Conservation (phyloP, 345 rosid genomes). For the Hibiscus tridactylites region DNA sequence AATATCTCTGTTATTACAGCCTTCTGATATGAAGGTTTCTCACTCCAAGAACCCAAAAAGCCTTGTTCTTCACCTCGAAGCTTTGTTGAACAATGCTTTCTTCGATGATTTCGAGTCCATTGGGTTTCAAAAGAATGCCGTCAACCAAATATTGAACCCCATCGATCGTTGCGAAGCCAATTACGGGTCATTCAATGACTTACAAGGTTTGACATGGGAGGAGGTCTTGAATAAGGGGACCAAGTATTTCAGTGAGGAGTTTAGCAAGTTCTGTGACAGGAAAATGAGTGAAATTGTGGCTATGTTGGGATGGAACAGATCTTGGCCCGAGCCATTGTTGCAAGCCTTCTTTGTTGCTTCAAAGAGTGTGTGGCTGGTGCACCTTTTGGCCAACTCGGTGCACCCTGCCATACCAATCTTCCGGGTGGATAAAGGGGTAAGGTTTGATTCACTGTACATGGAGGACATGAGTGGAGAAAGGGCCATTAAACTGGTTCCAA, state of each 20-base stretch:
- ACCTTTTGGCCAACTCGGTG: slow-evolving; percentile 82
- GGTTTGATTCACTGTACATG: slow-evolving; percentile 74
- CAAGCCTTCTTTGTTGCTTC: slow-evolving; percentile 86
- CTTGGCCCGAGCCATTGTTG: slow-evolving; percentile 81
- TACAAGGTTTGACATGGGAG: slow-evolving; percentile 71
- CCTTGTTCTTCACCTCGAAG: slow-evolving; percentile 54
- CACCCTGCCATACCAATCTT: slow-evolving; percentile 73
- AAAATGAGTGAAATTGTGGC: slow-evolving; percentile 86
- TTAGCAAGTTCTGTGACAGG: slow-evolving; percentile 78
- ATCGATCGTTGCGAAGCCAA: slow-evolving; percentile 62
- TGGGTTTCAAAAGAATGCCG: slow-evolving; percentile 56
- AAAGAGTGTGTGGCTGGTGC: slow-evolving; percentile 78
- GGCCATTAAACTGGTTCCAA: slow-evolving; percentile 43
- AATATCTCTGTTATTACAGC: slow-evolving; percentile 54
- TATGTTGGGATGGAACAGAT: slow-evolving; percentile 70
- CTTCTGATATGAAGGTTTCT: slow-evolving; percentile 56
- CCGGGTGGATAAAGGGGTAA: slow-evolving; percentile 52
- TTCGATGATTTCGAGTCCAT: slow-evolving; percentile 79
- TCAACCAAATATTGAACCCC: slow-evolving; percentile 60
- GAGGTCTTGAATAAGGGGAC: slow-evolving; percentile 82
- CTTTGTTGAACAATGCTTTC: slow-evolving; percentile 59
- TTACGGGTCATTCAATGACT: slow-evolving; percentile 46
- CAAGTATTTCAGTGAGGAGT: slow-evolving; percentile 80
- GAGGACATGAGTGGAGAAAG: slow-evolving; percentile 66
- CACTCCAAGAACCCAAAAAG: slow-evolving; percentile 50